Conservation (phyloP, 768 basidiomycete species). For the Mycena capillaripes region DNA sequence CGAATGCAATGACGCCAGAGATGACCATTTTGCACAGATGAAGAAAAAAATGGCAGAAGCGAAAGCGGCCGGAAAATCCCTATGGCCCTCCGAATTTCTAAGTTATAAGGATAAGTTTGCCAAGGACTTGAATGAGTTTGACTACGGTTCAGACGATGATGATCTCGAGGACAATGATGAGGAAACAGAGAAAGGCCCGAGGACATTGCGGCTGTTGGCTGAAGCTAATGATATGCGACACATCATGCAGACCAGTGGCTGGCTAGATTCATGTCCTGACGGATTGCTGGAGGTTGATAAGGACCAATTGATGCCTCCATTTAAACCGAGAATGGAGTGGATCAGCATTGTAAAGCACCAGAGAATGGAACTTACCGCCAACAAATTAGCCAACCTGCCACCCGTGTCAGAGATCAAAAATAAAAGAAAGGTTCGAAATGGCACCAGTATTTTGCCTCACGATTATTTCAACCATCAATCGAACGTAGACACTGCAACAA, state of each 20-base stretch:
- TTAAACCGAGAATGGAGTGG: neutral
- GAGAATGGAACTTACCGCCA: neutral
- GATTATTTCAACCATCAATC: neutral
- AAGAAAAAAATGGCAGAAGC: too few species aligned
- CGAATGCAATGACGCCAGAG: too few species aligned
- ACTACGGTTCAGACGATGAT: too few species aligned
- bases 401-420: neutral
- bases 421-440: neutral
- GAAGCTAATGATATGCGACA: neutral
- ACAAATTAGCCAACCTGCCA: neutral
- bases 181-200: too few species aligned
- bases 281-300: neutral
- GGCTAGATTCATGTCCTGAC: neutral
- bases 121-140: too few species aligned
- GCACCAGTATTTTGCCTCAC: neutral
- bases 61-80: too few species aligned
- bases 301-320: neutral
- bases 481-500: neutral
- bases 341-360: neutral
- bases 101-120: too few species aligned
- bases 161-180: too few species aligned
- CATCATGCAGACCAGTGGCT: neutral
- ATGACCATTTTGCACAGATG: too few species aligned
- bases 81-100: too few species aligned
- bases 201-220: neutral